Evolutionary conservation across 2,329 filamentous ascomycete genomes (phyloP).

Genomic region (Bipolaris oryzae): DNA sequence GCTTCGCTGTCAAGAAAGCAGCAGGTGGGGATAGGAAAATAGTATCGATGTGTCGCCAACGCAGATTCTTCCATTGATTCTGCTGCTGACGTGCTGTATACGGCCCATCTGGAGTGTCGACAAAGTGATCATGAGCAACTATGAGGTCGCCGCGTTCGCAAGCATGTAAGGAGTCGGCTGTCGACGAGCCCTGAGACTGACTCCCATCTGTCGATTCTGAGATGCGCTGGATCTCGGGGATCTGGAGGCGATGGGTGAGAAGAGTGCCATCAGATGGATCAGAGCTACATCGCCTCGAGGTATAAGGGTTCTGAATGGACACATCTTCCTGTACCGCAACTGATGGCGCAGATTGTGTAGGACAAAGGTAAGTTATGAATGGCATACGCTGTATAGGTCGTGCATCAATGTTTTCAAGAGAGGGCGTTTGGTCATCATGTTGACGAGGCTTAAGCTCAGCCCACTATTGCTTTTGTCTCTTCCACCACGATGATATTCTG

Average conservation of each 20-base stretch:
- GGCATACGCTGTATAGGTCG: constrained; percentile 18
- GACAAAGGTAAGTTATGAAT: constrained; percentile 14
- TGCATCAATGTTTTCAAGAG: background rate
- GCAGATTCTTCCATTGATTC: constrained; percentile 1
- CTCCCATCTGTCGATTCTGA: constrained; percentile 5
- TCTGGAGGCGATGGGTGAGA: constrained; percentile 11
- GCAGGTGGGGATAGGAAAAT: no score
- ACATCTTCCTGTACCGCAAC: constrained; percentile 1
- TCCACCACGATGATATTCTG: background rate
- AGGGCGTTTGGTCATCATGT: background rate
- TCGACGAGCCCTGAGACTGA: background rate
- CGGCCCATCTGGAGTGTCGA: constrained; percentile 2
- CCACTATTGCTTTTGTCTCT: background rate
- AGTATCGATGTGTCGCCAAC: background rate
- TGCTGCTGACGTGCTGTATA: background rate
- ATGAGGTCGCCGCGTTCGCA: constrained; percentile 16
- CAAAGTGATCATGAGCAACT: constrained; percentile 3
- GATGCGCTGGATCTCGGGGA: constrained; percentile 11
- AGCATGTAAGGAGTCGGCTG: background rate
- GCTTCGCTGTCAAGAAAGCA: background rate
- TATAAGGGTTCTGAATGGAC: background rate
- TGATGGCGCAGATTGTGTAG: constrained; percentile 13
- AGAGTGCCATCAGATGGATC: constrained; percentile 20
- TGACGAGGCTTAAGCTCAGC: background rate
- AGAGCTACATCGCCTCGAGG: constrained; percentile 13